Evolutionary conservation across 495 filamentous ascomycete species (phyloP).

Genomic region (Symbiotaphrina buchneri): DNA sequence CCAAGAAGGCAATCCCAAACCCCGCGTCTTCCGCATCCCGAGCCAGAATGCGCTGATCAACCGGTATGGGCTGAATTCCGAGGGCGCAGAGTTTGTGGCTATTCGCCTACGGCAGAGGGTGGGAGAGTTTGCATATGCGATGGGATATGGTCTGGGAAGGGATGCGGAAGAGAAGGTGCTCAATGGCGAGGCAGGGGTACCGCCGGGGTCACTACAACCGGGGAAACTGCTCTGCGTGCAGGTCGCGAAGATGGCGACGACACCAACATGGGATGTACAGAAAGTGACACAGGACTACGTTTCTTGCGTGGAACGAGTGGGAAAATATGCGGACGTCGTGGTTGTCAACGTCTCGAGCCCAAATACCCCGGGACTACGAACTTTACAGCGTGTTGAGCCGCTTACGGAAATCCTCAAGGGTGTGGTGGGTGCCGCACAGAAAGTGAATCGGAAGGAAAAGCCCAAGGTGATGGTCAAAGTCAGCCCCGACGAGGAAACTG

Average conservation of each 20-base stretch:
- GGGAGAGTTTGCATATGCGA: conserved; percentile 43
- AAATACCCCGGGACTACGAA: conserved; percentile 77
- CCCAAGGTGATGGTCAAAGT: conserved; percentile 94
- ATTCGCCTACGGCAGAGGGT: conserved; percentile 57
- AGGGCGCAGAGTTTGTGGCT: conserved; percentile 72
- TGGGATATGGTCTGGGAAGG: conserved; percentile 38
- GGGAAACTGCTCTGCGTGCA: conserved; percentile 78
- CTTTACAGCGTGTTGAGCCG: conserved; percentile 60
- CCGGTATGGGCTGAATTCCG: conserved; percentile 82
- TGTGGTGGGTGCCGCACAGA: conserved; percentile 56
- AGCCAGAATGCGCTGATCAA: conserved; percentile 76
- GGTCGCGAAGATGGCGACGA: conserved; percentile 89
- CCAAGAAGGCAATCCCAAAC: conserved; percentile 68
- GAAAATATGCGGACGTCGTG: conserved; percentile 72
- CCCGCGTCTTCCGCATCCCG: conserved; percentile 69
- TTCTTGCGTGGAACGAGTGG: conserved; percentile 61
- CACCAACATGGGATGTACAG: conserved; percentile 59
- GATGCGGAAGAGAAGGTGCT: conserved; percentile 47
- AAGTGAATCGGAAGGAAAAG: conserved; percentile 41
- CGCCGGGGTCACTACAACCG: conserved; percentile 47
- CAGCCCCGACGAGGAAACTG: conserved; percentile 75
- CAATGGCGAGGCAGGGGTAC: conserved; percentile 39
- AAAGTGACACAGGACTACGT: conserved; percentile 74
- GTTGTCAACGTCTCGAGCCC: conserved; percentile 95
- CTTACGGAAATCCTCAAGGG: conserved; percentile 57